phyloP scores from a whole-genome alignment of 2,329 filamentous ascomycete species.

The Teratosphaeria nubilosa region DNA sequence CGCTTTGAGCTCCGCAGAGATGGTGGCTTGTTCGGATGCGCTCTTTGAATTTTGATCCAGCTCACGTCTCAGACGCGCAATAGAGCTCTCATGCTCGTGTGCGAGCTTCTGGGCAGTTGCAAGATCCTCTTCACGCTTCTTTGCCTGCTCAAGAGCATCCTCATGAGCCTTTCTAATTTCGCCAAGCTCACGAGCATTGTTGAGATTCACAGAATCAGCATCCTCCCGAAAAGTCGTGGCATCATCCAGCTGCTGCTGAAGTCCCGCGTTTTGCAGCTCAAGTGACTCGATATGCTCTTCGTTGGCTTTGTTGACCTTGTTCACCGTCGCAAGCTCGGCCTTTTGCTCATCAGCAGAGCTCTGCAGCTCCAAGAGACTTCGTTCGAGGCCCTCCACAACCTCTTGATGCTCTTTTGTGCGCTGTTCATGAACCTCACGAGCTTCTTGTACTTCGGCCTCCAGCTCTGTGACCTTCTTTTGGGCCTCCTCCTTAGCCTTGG shows the following conservation, averaged over 20 bases:
- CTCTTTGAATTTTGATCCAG: conserved; percentile 1
- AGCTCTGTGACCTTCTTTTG: conserved; percentile 9
- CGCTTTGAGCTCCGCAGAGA: background rate
- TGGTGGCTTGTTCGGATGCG: background rate
- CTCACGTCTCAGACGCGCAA: background rate
- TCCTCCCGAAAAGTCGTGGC: background rate
- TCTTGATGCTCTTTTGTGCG: conserved; percentile 4
- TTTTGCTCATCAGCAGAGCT: background rate
- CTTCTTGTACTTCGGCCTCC: conserved; percentile 10
- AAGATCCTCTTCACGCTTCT: background rate
- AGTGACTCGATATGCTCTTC: background rate
- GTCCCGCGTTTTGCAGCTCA: background rate
- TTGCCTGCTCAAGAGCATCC: background rate
- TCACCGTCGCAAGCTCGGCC: background rate
- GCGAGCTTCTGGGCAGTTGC: background rate
- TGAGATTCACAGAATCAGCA: background rate
- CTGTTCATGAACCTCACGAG: conserved; percentile 7
- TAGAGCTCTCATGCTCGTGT: background rate
- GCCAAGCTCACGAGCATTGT: background rate
- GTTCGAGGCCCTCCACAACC: background rate
- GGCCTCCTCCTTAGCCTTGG: conserved; percentile 16
- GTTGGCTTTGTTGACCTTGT: background rate
- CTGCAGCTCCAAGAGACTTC: background rate
- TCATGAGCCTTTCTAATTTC: background rate
- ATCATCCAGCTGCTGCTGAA: background rate